Conservation (phyloP, 129 eudicot species). For the Cynara cardunculus region DNA sequence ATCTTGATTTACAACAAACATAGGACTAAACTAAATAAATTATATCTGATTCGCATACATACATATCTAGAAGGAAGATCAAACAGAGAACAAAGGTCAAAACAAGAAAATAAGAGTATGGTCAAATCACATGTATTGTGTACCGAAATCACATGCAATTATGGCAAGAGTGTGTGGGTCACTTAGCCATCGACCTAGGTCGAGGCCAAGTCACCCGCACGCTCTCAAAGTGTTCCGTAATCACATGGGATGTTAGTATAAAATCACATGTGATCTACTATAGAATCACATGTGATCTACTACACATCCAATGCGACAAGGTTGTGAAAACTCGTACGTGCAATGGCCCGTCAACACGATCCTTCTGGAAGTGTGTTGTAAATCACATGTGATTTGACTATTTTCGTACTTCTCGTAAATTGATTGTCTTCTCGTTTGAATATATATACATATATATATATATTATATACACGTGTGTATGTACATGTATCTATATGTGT, state of each 20-base stretch:
- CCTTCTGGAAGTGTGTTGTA: background rate
- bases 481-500: background rate
- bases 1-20: background rate
- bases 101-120: background rate
- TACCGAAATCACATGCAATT: background rate
- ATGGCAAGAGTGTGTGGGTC: background rate
- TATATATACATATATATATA: background rate
- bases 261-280: background rate
- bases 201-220: no score
- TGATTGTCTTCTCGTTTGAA: background rate
- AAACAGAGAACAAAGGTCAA: background rate
- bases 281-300: background rate
- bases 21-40: background rate
- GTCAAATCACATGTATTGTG: background rate
- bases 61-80: background rate
- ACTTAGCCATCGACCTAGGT: background rate
- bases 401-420: background rate
- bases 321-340: background rate
- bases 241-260: background rate
- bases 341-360: background rate
- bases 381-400: background rate
- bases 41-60: background rate
- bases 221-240: no score
- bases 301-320: background rate
- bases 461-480: no score